Base-by-base conservation (phyloP, 139 green algal genomes). In the Coccomyxa sp. region DNA sequence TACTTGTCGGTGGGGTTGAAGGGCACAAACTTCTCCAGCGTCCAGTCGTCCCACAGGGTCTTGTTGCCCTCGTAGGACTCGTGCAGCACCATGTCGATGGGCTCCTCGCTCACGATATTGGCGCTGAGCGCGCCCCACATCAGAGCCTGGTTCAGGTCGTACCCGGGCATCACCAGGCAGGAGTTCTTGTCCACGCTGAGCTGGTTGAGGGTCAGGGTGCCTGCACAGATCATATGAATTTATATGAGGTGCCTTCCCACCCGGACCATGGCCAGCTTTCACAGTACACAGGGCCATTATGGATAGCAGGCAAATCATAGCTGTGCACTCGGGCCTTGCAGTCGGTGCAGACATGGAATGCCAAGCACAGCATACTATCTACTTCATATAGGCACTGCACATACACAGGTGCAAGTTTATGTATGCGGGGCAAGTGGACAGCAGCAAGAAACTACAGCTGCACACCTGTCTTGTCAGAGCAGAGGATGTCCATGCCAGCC, bases 1-100 rank as follows among this genome's bases (percentile, higher is more conserved):
- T 91, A 90, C 88, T 97, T 97, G 84, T 95, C 91, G 8, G 81
- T 87, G 40, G 93, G 92, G 86, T 97, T 96, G 90, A 97, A 97
- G 75, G 92, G 92, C 36, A 94, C 76, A 79, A 88, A 97, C 82
- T 93, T 94, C 55, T 81, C 75, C 69, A 85, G 39, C 68, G 71
- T 82, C 74, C 86, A 81, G 16, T 78, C 16, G 35, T 89, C 40
- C 82, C 84, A 88, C 44, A 88, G 80, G 2, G 77, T 84, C 39
- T 85, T 81, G 34, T 72, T 70, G 31, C 71, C 71, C 16, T 33
- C 38, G 76, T 94, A 92, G 4, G 79, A 86, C 76, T 94, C 88
- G 76, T 86, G 83, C 78, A 95, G 81, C 55, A 95, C 91, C 74
- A 95, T 85, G 81, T 96, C 92, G 39, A 96, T 96, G 64, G 91